Evolutionary conservation across 352 stramenopile genomes (phyloP).

Genomic region (Phytophthora multivora): DNA sequence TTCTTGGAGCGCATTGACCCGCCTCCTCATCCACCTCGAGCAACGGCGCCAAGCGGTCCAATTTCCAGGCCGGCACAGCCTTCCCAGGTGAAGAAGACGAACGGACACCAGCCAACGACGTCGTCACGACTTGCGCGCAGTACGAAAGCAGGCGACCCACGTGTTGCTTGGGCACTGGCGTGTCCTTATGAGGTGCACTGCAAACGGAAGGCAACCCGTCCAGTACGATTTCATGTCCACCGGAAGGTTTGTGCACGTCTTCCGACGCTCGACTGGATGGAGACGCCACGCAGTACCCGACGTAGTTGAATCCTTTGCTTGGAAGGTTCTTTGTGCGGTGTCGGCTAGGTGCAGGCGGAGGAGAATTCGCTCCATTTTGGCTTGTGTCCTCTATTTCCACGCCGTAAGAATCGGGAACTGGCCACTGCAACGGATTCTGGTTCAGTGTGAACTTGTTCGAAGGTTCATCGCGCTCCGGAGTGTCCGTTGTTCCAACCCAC

Average conservation of each 20-base stretch:
- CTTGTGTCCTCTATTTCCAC: constrained; percentile 2
- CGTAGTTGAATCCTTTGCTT: constrained; percentile 22
- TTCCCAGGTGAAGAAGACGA: constrained; percentile 30
- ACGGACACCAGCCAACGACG: constrained; percentile 22
- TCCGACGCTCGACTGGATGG: constrained; percentile 1
- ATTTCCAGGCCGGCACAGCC: constrained; percentile 43
- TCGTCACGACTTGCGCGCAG: constrained; percentile 47
- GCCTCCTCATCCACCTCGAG: constrained; percentile 27
- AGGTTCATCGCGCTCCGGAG: constrained; percentile 5
- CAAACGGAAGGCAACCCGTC: constrained; percentile 10
- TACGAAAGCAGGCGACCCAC: constrained; percentile 41
- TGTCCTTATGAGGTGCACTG: constrained; percentile 5
- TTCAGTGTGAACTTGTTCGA: constrained; percentile 2
- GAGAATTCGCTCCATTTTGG: background rate
- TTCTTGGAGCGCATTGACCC: constrained; percentile 9
- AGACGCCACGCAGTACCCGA: constrained; percentile 10
- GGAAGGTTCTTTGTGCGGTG: constrained; percentile 17
- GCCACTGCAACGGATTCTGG: constrained; percentile 9
- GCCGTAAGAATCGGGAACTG: constrained; percentile 7
- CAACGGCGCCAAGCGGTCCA: constrained; percentile 13
- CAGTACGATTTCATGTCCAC: constrained; percentile 11
- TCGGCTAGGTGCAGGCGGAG: constrained; percentile 24
- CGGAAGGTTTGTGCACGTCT: constrained; percentile 1
- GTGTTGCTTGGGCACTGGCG: constrained; percentile 27
- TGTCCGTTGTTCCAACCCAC: constrained; percentile 19